These are phyloP conservation scores for Cryptosporidium ubiquitum DNA, from an alignment of 169 alveolate species.

Conservation along the genomic window DNA sequence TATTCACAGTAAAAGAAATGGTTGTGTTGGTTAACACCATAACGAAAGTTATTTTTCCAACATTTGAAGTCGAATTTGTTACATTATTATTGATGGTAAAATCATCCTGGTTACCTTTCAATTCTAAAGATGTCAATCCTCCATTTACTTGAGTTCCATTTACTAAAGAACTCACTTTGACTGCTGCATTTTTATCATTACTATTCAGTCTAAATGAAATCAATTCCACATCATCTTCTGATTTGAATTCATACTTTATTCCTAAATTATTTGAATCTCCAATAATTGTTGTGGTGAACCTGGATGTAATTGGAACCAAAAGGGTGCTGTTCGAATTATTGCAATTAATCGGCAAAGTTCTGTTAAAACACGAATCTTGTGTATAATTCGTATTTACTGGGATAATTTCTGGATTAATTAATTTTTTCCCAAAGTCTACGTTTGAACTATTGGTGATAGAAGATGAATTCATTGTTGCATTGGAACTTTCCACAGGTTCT, in stretches of 20 bases:
- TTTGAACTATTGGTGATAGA: not conserved
- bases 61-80: not conserved
- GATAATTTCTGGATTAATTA: slow-evolving; percentile 22
- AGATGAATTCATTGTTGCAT: not conserved
- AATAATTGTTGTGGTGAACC: slow-evolving; percentile 48
- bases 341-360: slow-evolving; percentile 39
- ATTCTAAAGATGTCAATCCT: not conserved
- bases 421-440: not conserved
- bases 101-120: not conserved
- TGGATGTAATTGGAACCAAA: not conserved
- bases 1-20: slow-evolving; percentile 17
- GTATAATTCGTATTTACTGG: slow-evolving; percentile 35
- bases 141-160: slow-evolving; percentile 33
- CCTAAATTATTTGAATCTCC: not conserved
- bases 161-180: slow-evolving; percentile 20
- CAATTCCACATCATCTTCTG: slow-evolving; percentile 16
- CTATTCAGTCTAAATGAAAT: slow-evolving; percentile 20
- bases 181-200: slow-evolving; percentile 8
- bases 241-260: not conserved
- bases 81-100: not conserved
- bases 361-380: slow-evolving; percentile 19
- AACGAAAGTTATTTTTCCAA: slow-evolving; percentile 13
- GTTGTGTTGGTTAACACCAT: slow-evolving; percentile 65
- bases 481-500: not conserved
- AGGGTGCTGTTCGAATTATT: slow-evolving; percentile 4